Percentiles rank a stretch among this genome's conserved stretches.
Conservation (phyloP, 768 basidiomycete genomes). For the Russula dissimulans region DNA sequence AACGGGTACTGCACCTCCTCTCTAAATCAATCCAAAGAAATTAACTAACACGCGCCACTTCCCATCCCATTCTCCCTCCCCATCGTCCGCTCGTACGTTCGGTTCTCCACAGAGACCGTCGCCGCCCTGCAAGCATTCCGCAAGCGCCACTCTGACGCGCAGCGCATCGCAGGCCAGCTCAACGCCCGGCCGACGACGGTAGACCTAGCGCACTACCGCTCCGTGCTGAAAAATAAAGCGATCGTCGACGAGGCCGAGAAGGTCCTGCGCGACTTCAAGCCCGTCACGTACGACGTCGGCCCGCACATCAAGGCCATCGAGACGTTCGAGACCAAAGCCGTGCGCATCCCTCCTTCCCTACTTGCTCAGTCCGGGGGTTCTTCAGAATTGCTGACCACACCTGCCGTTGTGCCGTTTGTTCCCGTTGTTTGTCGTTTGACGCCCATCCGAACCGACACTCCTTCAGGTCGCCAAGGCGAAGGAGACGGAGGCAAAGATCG, state of each 20-base stretch:
- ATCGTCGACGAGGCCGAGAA: conserved; percentile 92
- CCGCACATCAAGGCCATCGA: conserved; percentile 92
- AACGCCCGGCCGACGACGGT: conserved; percentile 68
- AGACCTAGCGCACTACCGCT: conserved; percentile 88
- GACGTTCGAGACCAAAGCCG: conserved; percentile 93
- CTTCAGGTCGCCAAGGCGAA: conserved; percentile 76
- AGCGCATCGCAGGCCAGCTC: conserved; percentile 57
- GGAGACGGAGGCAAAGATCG: conserved; percentile 84
- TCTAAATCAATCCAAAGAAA: not conserved
- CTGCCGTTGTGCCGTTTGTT: no score
- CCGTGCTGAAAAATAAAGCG: conserved; percentile 83
- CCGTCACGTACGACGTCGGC: conserved; percentile 85
- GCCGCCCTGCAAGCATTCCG: conserved; percentile 89
- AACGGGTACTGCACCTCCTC: conserved; percentile 47
- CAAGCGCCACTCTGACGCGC: conserved; percentile 87
- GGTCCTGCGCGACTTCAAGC: conserved; percentile 80
- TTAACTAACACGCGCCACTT: not conserved
- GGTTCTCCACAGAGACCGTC: conserved; percentile 60
- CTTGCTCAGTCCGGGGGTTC: not conserved
- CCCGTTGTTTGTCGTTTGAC: no score
- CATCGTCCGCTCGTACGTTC: no score
- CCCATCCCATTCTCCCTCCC: not conserved
- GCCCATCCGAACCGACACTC: no score
- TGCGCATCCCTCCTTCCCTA: conserved; percentile 34
- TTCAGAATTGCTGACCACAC: not conserved